Percentiles rank a stretch among this genome's conserved stretches.
Conservation (phyloP, 306 rosid genomes). For the Cicer cuneatum region DNA sequence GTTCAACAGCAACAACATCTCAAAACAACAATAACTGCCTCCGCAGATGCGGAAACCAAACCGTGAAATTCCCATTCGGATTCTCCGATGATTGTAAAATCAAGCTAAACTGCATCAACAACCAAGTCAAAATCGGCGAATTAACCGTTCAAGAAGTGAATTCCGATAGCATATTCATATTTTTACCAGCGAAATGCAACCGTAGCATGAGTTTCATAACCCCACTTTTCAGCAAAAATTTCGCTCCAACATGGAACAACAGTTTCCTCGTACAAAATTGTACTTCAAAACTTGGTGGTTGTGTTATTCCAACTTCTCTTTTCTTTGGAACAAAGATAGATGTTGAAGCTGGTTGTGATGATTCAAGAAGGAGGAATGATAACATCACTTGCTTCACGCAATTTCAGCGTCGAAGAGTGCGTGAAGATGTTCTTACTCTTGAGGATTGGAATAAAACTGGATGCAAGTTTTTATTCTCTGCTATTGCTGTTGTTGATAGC, state of each 20-base stretch:
- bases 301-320: slow-evolving; percentile 45
- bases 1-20: slow-evolving; percentile 42
- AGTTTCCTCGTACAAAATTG: slow-evolving; percentile 62
- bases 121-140: slow-evolving; percentile 41
- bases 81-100: slow-evolving; percentile 53
- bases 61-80: slow-evolving; percentile 72
- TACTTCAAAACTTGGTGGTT: slow-evolving; percentile 20
- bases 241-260: slow-evolving; percentile 56
- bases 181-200: slow-evolving; percentile 55
- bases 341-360: slow-evolving; percentile 34
- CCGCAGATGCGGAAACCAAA: slow-evolving; percentile 41
- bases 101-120: slow-evolving; percentile 47
- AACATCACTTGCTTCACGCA: slow-evolving; percentile 56
- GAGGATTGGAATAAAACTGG: not conserved
- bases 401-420: not conserved
- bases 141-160: slow-evolving; percentile 59
- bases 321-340: slow-evolving; percentile 25
- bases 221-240: slow-evolving; percentile 49
- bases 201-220: slow-evolving; percentile 32
- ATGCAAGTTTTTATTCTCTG: slow-evolving; percentile 60
- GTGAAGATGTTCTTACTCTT: not conserved
- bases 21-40: slow-evolving; percentile 27
- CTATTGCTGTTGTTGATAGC: slow-evolving; percentile 54
- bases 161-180: slow-evolving; percentile 56
- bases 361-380: not conserved